A percentile compares a stretch with the other conserved stretches of the same genome.
Evolutionary conservation across 345 rosid species (phyloP).

Genomic region (Lumnitzera racemosa): DNA sequence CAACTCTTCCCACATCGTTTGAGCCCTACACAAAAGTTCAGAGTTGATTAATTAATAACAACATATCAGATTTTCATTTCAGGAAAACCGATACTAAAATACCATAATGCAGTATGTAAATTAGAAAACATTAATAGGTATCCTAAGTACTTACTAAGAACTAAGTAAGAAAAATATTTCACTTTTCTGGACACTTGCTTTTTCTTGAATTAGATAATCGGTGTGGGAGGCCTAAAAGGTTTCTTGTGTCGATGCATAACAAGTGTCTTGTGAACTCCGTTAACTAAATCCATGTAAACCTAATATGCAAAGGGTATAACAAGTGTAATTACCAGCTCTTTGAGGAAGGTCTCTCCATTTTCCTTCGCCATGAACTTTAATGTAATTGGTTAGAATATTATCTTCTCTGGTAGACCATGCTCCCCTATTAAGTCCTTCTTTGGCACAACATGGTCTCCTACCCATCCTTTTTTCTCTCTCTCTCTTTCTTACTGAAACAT

Average conservation of each 20-base stretch:
- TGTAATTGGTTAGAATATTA: constrained; percentile 16
- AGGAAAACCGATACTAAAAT: background rate
- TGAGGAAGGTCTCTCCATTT: constrained; percentile 31
- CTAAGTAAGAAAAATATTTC: too few species aligned
- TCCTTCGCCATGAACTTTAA: constrained; percentile 28
- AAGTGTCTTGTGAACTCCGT: too few species aligned
- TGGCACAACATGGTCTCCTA: constrained; percentile 20
- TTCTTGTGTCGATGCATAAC: too few species aligned
- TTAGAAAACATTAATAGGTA: too few species aligned
- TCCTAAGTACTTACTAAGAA: too few species aligned
- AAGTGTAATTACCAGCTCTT: constrained; percentile 18
- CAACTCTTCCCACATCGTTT: constrained; percentile 5
- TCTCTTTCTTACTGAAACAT: background rate
- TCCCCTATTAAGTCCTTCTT: constrained; percentile 19
- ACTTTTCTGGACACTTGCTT: too few species aligned
- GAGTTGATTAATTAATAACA: too few species aligned
- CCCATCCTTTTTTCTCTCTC: constrained; percentile 12
- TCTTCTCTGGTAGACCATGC: constrained; percentile 29
- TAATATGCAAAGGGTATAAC: too few species aligned
- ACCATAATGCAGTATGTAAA: background rate
- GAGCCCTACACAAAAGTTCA: constrained; percentile 4
- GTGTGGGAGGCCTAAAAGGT: too few species aligned
- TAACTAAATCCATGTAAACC: too few species aligned
- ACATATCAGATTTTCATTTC: too few species aligned
- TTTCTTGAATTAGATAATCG: too few species aligned